These are phyloP conservation scores for Aspergillus nomiae DNA, from an alignment of 2,329 filamentous ascomycete genomes.

Conservation along the genomic window DNA sequence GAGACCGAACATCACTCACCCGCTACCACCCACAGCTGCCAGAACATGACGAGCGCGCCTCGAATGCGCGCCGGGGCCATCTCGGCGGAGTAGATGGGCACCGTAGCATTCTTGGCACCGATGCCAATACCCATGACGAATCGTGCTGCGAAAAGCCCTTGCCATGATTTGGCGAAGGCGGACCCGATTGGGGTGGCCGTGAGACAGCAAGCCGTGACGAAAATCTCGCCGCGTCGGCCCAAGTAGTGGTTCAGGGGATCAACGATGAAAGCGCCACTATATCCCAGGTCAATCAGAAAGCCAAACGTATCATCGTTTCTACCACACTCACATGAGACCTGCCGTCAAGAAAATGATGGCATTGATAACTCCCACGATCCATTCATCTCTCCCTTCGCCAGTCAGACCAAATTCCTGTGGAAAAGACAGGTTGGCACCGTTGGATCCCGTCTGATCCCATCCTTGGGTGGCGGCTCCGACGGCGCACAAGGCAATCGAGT, in stretches of 20 bases:
- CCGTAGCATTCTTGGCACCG: slow-evolving; percentile 59
- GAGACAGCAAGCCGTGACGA: slow-evolving; percentile 62
- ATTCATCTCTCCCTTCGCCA: slow-evolving; percentile 48
- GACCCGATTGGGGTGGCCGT: slow-evolving; percentile 68
- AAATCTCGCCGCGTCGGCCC: slow-evolving; percentile 65
- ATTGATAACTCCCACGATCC: slow-evolving; percentile 68
- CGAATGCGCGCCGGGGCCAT: slow-evolving; percentile 56
- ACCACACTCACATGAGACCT: slow-evolving; percentile 21
- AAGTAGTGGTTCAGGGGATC: slow-evolving; percentile 63
- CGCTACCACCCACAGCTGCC: slow-evolving; percentile 44
- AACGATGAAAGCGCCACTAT: slow-evolving; percentile 62
- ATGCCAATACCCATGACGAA: slow-evolving; percentile 63
- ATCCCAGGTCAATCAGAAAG: slow-evolving; percentile 24
- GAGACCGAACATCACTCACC: slow-evolving; percentile 1
- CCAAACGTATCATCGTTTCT: neutral
- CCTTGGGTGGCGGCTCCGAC: slow-evolving; percentile 53
- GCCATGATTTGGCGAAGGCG: slow-evolving; percentile 61
- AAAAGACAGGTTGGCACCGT: slow-evolving; percentile 55
- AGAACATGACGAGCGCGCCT: slow-evolving; percentile 58
- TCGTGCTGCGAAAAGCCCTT: slow-evolving; percentile 55
- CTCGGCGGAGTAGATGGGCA: slow-evolving; percentile 56
- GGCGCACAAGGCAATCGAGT: slow-evolving; percentile 51
- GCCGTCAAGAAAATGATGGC: slow-evolving; percentile 48
- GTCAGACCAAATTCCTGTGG: slow-evolving; percentile 46
- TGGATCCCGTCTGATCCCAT: slow-evolving; percentile 58